Evolutionary conservation across 2,329 filamentous ascomycete species (phyloP), one percentile per base, ranked within the genome.

Genomic region (Neofusicoccum laricinum): DNA sequence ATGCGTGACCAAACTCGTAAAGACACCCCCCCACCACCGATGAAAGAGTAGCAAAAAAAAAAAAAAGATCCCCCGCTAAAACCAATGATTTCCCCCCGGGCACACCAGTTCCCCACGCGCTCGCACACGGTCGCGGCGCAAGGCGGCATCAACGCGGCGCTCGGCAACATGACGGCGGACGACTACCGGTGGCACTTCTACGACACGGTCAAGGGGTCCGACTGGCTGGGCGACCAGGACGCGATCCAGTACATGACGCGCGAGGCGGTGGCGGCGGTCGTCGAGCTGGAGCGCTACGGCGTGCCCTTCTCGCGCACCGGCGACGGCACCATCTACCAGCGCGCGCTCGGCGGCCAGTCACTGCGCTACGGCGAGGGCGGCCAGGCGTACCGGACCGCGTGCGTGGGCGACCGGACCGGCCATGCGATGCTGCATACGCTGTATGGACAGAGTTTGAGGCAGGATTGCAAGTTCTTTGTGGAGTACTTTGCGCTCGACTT

Each of bases 81-180:
- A n/a, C n/a, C n/a, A n/a, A n/a, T n/a, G n/a, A n/a, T n/a, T n/a
- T n/a, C n/a, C n/a, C n/a, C n/a, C n/a, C n/a, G n/a, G n/a, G n/a
- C 8, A 21, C 19, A n/a, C n/a, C n/a, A 63, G 38, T 88, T 88
- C 73, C 85, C 85, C 36, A 88, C 86, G 17, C 79, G 86, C 76
- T 85, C 82, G 69, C 86, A 88, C 75, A 89, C 86, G 11, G 86
- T 88, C 65, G 86, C 86, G n/a, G 86, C 86, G 25, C 86, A 89
- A 75, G 86, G 86, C 67, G 86, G 86, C 67, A 88, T 88, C 71
- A 86, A 86, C 71, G 84, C 84, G 10, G 84, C 84, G 3, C 74
- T 86, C 15, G 84, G 82, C 68, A 84, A 85, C 69, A 84, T 84
- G 81, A 80, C 79, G 43, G 75, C 80, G 68, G 84, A 86, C 71